phyloP scores from a whole-genome alignment of 495 filamentous ascomycete species.

The Hyaloscypha finlandica region DNA sequence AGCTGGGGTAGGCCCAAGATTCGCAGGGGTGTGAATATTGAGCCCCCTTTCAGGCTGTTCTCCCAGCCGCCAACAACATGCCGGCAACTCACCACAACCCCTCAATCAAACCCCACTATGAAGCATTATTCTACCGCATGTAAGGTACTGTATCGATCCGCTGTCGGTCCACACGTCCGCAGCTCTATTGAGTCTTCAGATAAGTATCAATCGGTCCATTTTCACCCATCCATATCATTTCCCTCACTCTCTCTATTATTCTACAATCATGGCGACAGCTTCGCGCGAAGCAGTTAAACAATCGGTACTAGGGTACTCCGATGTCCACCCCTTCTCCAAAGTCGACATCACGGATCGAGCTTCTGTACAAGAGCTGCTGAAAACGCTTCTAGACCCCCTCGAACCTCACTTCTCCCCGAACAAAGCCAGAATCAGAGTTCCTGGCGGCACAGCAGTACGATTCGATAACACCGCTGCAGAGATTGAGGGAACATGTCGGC shows the following conservation, averaged over 20 bases:
- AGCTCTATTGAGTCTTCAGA: not conserved
- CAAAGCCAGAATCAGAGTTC: slow-evolving; percentile 56
- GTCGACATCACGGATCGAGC: slow-evolving; percentile 48
- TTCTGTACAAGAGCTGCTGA: slow-evolving; percentile 59
- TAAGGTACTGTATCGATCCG: slow-evolving; percentile 15
- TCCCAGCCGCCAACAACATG: not conserved
- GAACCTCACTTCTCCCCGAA: slow-evolving; percentile 62
- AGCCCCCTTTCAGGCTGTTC: not conserved
- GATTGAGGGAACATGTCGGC: slow-evolving; percentile 73
- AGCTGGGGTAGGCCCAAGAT: too few species aligned
- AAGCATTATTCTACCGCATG: not conserved
- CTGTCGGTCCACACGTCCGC: slow-evolving; percentile 7
- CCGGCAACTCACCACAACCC: not conserved
- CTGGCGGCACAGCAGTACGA: slow-evolving; percentile 65
- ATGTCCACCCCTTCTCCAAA: slow-evolving; percentile 50
- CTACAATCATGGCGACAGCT: slow-evolving; percentile 17
- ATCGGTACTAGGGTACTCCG: slow-evolving; percentile 51
- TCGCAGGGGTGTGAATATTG: not conserved
- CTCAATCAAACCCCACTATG: slow-evolving; percentile 2
- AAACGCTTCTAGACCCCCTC: slow-evolving; percentile 62
- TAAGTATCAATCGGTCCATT: slow-evolving; percentile 1
- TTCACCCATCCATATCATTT: not conserved
- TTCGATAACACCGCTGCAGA: slow-evolving; percentile 77
- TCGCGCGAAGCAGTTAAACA: slow-evolving; percentile 11
- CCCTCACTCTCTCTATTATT: not conserved